Evolutionary conservation across 2,329 filamentous ascomycete species (phyloP).

Genomic region (Paracamarosporium sp.): DNA sequence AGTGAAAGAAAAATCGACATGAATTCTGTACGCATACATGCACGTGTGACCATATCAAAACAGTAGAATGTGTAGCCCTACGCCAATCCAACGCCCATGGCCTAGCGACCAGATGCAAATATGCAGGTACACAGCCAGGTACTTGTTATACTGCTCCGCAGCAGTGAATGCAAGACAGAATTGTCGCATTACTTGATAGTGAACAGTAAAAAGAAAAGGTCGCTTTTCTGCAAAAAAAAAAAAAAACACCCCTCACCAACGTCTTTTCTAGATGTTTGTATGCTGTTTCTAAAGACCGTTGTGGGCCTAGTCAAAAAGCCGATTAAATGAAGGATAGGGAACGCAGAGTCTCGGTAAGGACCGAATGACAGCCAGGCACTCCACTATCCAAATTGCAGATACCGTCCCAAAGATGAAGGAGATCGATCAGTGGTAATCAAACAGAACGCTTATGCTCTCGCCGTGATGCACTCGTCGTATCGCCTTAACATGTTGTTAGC

Average conservation of each 20-base stretch:
- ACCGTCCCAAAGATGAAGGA: neutral
- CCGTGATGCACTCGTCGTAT: slow-evolving; percentile 96
- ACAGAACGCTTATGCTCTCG: slow-evolving; percentile 95
- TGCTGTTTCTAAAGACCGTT: neutral
- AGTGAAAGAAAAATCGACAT: neutral
- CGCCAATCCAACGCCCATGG: slow-evolving; percentile 4
- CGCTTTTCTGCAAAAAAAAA: neutral
- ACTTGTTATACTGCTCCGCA: slow-evolving; percentile 28
- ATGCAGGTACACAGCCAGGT: slow-evolving; percentile 13
- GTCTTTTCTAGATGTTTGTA: slow-evolving; percentile 15
- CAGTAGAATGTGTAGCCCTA: neutral
- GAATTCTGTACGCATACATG: neutral
- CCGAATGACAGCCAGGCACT: slow-evolving; percentile 1
- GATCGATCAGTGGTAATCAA: slow-evolving; percentile 73
- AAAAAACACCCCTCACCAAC: slow-evolving; percentile 5
- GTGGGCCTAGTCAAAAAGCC: neutral
- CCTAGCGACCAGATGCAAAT: slow-evolving; percentile 4
- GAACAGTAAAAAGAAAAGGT: slow-evolving; percentile 7
- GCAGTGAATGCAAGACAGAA: slow-evolving; percentile 16
- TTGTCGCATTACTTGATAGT: slow-evolving; percentile 5
- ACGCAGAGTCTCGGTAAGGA: slow-evolving; percentile 3
- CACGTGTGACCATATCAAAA: neutral
- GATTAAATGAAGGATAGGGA: neutral
- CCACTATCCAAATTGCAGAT: slow-evolving; percentile 11
- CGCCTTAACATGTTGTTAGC: slow-evolving; percentile 57